Evolutionary conservation across 106 monocot genomes (phyloP), one percentile per base, ranked within the genome.

Genomic region (Dendrobium catenatum): DNA sequence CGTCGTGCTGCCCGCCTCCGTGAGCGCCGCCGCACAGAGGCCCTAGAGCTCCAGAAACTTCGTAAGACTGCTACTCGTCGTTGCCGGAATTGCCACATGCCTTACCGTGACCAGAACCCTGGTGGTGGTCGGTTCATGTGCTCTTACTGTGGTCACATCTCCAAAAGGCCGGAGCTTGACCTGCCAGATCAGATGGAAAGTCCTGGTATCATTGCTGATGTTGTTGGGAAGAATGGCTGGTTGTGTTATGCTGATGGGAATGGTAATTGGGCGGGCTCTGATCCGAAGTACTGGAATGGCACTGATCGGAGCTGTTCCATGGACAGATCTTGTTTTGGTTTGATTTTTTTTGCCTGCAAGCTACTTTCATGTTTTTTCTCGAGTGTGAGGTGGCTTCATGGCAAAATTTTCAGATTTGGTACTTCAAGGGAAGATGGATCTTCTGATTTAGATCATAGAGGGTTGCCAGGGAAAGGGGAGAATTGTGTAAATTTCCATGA

Each of bases 21-120:
- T 13, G 92, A 92, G 73, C 75, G 81, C 75, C 82, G 88, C 19
- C 82, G 82, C 54, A 81, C 54, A 1, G 75, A 81, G 73, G 89
- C 89, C 1, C 22, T 89, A 13, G 89, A 92, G 87, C 84, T 92
- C 2, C 92, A 92, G 79, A 89, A 88, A 82, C 82, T 92, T 49
- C 77, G 89, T 64, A 79, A 75, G 18, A 77, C 78, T 17, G 85
- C 85, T 37, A 85, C 81, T n/a, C 81, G 85, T 2, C 77, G 77
- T 22, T 85, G 85, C 55, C 80, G 85, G 19, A 85, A 85, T 67
- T 85, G 85, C 77, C 54, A 77, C 68, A 81, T 81, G 8, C 85
- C 85, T 20, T 85, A 85, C 42, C 76, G 85, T 19, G 85, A 85
- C 54, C 85, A 85, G 68, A 85, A 85, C 58, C 85, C 85, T 40